phyloP scores from a whole-genome alignment of 768 basidiomycete species.

The Coprinellus aureogranulatus region DNA sequence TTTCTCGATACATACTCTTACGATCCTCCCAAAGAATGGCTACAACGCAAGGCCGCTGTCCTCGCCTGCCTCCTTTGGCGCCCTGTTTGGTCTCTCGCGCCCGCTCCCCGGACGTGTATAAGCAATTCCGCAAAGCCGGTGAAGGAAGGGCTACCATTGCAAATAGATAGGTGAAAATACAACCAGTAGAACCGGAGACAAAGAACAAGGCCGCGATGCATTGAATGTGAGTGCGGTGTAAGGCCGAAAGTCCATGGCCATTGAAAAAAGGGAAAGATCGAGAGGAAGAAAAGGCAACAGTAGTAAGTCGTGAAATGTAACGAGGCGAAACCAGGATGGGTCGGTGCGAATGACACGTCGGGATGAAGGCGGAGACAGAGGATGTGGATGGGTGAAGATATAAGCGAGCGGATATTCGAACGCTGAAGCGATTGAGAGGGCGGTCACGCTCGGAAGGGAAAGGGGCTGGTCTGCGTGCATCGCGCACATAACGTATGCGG shows the following conservation, averaged over 20 bases:
- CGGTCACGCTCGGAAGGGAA: not conserved
- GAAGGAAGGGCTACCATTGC: constrained; percentile 62
- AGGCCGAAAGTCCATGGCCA: constrained; percentile 12
- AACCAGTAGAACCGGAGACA: not conserved
- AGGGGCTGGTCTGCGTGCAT: constrained; percentile 1
- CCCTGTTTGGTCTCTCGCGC: constrained; percentile 72
- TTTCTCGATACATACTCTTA: not conserved
- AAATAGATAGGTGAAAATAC: constrained; percentile 9
- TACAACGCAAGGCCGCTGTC: constrained; percentile 12
- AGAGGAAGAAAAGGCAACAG: constrained; percentile 22
- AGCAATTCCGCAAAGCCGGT: constrained; percentile 44
- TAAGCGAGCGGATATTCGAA: constrained; percentile 11
- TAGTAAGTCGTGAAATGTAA: constrained; percentile 12
- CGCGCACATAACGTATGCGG: constrained; percentile 2
- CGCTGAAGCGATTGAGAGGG: not conserved
- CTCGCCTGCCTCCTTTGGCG: constrained; percentile 42
- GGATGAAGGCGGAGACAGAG: not conserved
- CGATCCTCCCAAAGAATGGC: constrained; percentile 1
- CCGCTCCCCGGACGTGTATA: constrained; percentile 39
- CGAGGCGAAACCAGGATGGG: constrained; percentile 9
- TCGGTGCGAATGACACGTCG: not conserved
- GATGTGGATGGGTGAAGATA: constrained; percentile 5
- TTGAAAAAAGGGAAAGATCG: not conserved
- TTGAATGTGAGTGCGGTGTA: constrained; percentile 14
- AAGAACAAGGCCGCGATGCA: constrained; percentile 9